Evolutionary conservation across 2,329 filamentous ascomycete genomes (phyloP), one percentile per base, ranked within the genome.

Genomic region (Endocalyx cinctus): DNA sequence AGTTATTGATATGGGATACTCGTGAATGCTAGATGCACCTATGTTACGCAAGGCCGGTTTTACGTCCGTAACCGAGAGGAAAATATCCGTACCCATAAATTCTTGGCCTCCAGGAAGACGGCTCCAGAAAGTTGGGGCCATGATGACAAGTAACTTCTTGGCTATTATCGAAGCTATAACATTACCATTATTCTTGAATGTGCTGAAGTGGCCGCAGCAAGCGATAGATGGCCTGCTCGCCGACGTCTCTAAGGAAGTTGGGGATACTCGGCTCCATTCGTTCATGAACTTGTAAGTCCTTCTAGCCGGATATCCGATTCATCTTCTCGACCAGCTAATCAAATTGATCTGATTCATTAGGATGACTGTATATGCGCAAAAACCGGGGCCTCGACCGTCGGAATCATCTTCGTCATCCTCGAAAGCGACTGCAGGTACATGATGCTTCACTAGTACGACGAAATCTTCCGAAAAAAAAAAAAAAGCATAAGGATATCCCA

Each of bases 81-180:
- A 47, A 23, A 35, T 47, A 37, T 42, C 31, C 10, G 52, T 50
- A 5, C 50, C 48, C 3, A 39, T 51, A n/a, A 55, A 54, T 25
- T 31, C 48, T 6, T 54, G 51, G 42, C 52, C 55, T 11, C 54
- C 54, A 11, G 47, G 54, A 20, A 55, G 49, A 25, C 41, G 41
- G 29, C 38, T 52, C 12, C 46, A 56, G 33, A 45, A 39, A 23
- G 43, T 58, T 17, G 54, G 54, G 12, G 32, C 33, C 4, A 46
- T 56, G 51, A 58, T 58, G 54, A 34, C 37, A 6, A 29, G 31
- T 8, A 56, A 56, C 22, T 50, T 47, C 38, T 40, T 41, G n/a
- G 31, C 35, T 17, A 48, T 49, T 19, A 27, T 52, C 19, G 52
- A 50, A 37, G 41, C 43, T 11, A 27, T 54, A 17, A 45, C 46